Percentiles rank a stretch among this genome's conserved stretches.
phyloP scores from a whole-genome alignment of 768 basidiomycete genomes.

The Suillus weaverae region DNA sequence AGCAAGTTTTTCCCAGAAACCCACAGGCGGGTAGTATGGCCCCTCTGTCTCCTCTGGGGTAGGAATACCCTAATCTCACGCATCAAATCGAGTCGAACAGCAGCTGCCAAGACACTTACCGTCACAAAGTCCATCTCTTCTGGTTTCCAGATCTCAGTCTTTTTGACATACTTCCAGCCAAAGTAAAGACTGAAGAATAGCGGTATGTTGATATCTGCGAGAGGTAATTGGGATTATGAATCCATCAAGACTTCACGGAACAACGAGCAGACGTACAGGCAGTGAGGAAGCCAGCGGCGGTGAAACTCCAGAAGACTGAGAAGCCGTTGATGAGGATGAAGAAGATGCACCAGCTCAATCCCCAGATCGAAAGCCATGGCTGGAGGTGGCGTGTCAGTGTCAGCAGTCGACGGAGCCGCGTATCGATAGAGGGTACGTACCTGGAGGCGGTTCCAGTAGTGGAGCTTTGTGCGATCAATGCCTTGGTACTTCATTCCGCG shows the following conservation, averaged over 20 bases:
- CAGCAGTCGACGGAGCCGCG: neutral
- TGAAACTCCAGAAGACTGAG: slow-evolving; percentile 62
- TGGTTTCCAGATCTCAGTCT: slow-evolving; percentile 46
- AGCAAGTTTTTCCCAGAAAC: slow-evolving; percentile 13
- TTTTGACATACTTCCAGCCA: slow-evolving; percentile 22
- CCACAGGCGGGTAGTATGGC: slow-evolving; percentile 10
- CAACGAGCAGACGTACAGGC: slow-evolving; percentile 35
- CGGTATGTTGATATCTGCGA: slow-evolving; percentile 34
- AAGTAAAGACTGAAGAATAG: slow-evolving; percentile 23
- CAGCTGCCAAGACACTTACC: slow-evolving; percentile 34
- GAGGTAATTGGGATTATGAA: neutral
- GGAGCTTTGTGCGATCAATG: slow-evolving; percentile 57
- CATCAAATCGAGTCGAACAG: neutral
- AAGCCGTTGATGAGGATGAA: slow-evolving; percentile 61
- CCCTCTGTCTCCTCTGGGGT: slow-evolving; percentile 13
- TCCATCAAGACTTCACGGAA: neutral
- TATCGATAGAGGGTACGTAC: neutral
- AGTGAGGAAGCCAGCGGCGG: slow-evolving; percentile 50
- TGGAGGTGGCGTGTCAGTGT: slow-evolving; percentile 21
- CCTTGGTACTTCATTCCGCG: slow-evolving; percentile 73
- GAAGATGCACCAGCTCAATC: slow-evolving; percentile 57
- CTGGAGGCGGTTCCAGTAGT: slow-evolving; percentile 60
- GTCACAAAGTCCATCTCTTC: slow-evolving; percentile 73
- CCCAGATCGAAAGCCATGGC: slow-evolving; percentile 69
- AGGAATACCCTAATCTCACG: slow-evolving; percentile 10